Percentiles rank a stretch among this genome's conserved stretches.
These are phyloP conservation scores for Thielaviopsis euricoi DNA, from an alignment of 2,329 filamentous ascomycete genomes.

Conservation along the genomic window DNA sequence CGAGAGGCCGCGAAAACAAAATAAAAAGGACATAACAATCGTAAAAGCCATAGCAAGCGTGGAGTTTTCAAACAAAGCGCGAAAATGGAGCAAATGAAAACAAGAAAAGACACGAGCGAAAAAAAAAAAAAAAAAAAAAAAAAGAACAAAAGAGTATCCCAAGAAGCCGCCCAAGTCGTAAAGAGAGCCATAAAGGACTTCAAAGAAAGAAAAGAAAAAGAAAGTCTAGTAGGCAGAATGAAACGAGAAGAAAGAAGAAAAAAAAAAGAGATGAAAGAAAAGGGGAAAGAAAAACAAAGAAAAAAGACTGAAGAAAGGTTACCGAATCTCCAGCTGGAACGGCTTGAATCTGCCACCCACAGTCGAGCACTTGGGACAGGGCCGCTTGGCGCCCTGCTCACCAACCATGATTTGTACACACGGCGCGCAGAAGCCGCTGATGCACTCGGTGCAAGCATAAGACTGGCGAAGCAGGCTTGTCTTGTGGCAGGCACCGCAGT, in stretches of 20 bases:
- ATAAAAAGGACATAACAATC: background rate
- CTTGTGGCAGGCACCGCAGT: constrained; percentile 74
- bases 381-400: constrained; percentile 58
- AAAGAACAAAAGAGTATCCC: constrained; percentile 2
- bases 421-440: constrained; percentile 76
- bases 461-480: constrained; percentile 65
- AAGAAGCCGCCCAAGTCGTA: background rate
- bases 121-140: constrained; percentile 4
- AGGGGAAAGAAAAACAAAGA: constrained; percentile 12
- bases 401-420: constrained; percentile 70
- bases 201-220: constrained; percentile 8
- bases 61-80: background rate
- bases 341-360: constrained; percentile 70
- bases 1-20: background rate
- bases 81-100: no score
- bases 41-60: background rate
- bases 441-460: constrained; percentile 91
- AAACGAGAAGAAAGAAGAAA: constrained; percentile 7
- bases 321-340: constrained; percentile 69
- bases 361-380: constrained; percentile 64
- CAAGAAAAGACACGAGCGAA: no score
- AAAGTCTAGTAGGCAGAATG: background rate
- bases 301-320: constrained; percentile 18
- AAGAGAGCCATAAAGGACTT: constrained; percentile 10
- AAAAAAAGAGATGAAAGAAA: constrained; percentile 5